Evolutionary conservation across 2,329 filamentous ascomycete genomes (phyloP).

Genomic region (Calonectria leucothoes): DNA sequence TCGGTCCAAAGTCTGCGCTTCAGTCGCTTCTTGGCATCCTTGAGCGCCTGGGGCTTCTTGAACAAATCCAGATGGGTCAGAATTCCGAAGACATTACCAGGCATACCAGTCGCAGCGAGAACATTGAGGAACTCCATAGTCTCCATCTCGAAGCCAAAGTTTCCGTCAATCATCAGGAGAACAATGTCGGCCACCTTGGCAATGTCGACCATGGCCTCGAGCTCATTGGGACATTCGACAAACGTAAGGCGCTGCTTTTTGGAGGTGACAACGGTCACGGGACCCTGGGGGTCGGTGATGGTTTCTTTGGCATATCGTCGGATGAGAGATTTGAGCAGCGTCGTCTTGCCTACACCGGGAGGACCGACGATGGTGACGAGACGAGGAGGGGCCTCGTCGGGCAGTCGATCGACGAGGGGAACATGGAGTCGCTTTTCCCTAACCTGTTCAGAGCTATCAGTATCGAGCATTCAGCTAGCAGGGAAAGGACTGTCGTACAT

Average conservation of each 20-base stretch:
- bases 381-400: constrained; percentile 93
- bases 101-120: constrained; percentile 94
- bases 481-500: constrained; percentile 61
- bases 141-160: constrained; percentile 99
- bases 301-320: constrained; percentile 96
- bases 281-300: constrained; percentile 87
- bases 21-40: constrained; percentile 93
- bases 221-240: constrained; percentile 95
- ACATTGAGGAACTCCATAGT: constrained; percentile 99
- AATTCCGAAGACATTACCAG: constrained; percentile 97
- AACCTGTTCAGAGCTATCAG: constrained; percentile 65
- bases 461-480: neutral
- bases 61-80: constrained; percentile 97
- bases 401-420: constrained; percentile 92
- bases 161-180: constrained; percentile 97
- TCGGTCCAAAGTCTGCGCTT: constrained; percentile 98
- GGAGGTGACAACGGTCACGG: constrained; percentile 95
- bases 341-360: constrained; percentile 95
- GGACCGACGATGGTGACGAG: constrained; percentile 95
- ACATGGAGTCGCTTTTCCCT: constrained; percentile 98
- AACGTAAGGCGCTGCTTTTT: constrained; percentile 96
- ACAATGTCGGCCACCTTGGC: constrained; percentile 98
- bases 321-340: constrained; percentile 92
- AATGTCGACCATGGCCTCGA: constrained; percentile 96
- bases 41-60: constrained; percentile 90